Conservation (phyloP, 2,329 filamentous ascomycete species). For the Curvularia eragrostidis region DNA sequence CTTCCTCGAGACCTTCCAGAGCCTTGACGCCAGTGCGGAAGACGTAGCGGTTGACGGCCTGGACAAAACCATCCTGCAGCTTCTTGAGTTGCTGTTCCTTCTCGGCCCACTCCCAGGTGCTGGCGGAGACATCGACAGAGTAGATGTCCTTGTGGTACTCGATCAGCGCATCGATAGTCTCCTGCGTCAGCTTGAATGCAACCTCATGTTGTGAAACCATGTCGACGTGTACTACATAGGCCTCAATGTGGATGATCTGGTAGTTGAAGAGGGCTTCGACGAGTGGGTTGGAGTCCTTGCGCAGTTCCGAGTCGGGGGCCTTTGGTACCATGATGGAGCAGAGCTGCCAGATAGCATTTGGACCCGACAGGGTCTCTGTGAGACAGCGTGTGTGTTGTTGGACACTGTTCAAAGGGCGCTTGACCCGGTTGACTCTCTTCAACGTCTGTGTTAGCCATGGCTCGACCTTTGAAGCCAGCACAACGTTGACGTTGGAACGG, state of each 20-base stretch:
- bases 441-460: slow-evolving; percentile 96
- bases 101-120: slow-evolving; percentile 92
- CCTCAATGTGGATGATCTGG: slow-evolving; percentile 90
- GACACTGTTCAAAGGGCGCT: slow-evolving; percentile 96
- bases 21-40: slow-evolving; percentile 88
- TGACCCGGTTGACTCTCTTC: slow-evolving; percentile 95
- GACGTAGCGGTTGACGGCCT: slow-evolving; percentile 96
- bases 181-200: slow-evolving; percentile 94
- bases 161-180: slow-evolving; percentile 90
- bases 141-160: slow-evolving; percentile 97
- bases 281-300: slow-evolving; percentile 79
- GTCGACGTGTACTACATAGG: slow-evolving; percentile 98
- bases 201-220: slow-evolving; percentile 98
- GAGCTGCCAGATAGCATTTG: slow-evolving; percentile 92
- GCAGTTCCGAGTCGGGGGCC: slow-evolving; percentile 82
- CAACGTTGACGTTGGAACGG: slow-evolving; percentile 91
- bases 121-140: slow-evolving; percentile 86
- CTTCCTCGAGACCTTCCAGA: slow-evolving; percentile 94
- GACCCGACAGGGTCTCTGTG: slow-evolving; percentile 88
- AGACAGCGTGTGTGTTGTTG: slow-evolving; percentile 94
- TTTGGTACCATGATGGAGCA: slow-evolving; percentile 93
- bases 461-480: slow-evolving; percentile 89
- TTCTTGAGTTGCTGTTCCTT: slow-evolving; percentile 97
- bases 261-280: slow-evolving; percentile 91
- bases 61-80: slow-evolving; percentile 93